Conservation (phyloP, 2,329 filamentous ascomycete species). For the Fusarium sp. region DNA sequence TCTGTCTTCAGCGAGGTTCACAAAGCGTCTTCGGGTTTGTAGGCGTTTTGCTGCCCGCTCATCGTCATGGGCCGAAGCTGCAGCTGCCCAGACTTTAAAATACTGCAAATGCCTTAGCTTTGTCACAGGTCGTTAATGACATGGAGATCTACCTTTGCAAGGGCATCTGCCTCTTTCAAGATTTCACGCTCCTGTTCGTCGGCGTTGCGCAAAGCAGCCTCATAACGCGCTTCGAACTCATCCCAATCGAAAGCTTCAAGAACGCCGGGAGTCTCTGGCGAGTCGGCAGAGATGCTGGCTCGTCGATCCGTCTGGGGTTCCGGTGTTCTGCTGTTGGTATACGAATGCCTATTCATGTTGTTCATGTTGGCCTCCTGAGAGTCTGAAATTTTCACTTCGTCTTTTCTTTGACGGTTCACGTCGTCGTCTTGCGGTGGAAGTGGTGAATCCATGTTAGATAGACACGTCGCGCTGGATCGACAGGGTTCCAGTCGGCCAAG, state of each 20-base stretch:
- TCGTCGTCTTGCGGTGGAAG: slow-evolving; percentile 31
- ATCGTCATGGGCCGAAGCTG: slow-evolving; percentile 77
- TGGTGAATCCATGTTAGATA: slow-evolving; percentile 35
- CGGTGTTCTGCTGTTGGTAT: slow-evolving; percentile 50
- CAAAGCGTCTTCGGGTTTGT: slow-evolving; percentile 81
- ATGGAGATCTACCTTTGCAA: slow-evolving; percentile 67
- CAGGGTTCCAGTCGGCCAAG: slow-evolving; percentile 37
- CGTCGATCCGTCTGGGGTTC: slow-evolving; percentile 53
- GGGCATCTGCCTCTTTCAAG: slow-evolving; percentile 71
- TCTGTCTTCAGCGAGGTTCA: slow-evolving; percentile 77
- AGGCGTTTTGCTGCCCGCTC: slow-evolving; percentile 82
- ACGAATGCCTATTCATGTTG: slow-evolving; percentile 35
- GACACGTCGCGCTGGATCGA: slow-evolving; percentile 18
- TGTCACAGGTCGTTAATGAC: background rate
- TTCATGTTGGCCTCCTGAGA: slow-evolving; percentile 38
- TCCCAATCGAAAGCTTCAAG: slow-evolving; percentile 78
- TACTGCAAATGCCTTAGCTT: slow-evolving; percentile 62
- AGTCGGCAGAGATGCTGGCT: slow-evolving; percentile 47
- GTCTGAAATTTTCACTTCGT: slow-evolving; percentile 19
- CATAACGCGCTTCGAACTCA: slow-evolving; percentile 77
- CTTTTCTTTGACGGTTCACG: slow-evolving; percentile 27
- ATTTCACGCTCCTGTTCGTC: slow-evolving; percentile 73
- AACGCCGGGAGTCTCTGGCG: slow-evolving; percentile 63
- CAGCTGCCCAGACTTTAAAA: slow-evolving; percentile 82
- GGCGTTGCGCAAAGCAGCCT: slow-evolving; percentile 71